Evolutionary conservation across 352 stramenopile species (phyloP).

Genomic region (Phytophthora pseudosyringae): DNA sequence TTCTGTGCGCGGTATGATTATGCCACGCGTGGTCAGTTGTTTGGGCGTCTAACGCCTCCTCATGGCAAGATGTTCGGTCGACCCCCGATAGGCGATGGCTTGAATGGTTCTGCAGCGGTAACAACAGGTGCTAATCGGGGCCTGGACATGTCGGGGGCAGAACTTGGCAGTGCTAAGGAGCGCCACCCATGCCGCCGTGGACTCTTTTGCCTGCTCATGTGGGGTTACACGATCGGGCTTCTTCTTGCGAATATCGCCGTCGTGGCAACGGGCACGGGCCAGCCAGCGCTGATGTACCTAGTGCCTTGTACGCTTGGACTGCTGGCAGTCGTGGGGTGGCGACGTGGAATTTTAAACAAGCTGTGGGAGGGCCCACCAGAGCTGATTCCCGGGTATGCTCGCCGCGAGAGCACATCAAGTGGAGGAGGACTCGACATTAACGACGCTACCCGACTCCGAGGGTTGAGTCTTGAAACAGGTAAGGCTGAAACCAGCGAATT

Average conservation of each 20-base stretch:
- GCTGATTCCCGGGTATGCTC: slow-evolving; percentile 42
- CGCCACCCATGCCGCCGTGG: slow-evolving; percentile 46
- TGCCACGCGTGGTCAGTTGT: slow-evolving; percentile 71
- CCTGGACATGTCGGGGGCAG: slow-evolving; percentile 41
- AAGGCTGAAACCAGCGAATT: slow-evolving; percentile 41
- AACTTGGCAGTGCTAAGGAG: slow-evolving; percentile 53
- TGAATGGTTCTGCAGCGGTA: slow-evolving; percentile 7
- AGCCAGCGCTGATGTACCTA: slow-evolving; percentile 97
- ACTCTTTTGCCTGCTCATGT: slow-evolving; percentile 85
- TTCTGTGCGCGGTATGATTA: slow-evolving; percentile 96
- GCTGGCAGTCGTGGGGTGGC: slow-evolving; percentile 75
- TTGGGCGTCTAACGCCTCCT: slow-evolving; percentile 60
- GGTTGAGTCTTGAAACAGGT: slow-evolving; percentile 31
- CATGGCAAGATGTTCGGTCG: slow-evolving; percentile 48
- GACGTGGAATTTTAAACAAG: slow-evolving; percentile 85
- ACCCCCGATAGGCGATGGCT: slow-evolving; percentile 6
- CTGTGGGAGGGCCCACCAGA: slow-evolving; percentile 91
- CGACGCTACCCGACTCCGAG: slow-evolving; percentile 33
- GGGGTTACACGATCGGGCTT: slow-evolving; percentile 94
- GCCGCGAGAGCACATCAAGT: slow-evolving; percentile 32
- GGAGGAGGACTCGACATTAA: slow-evolving; percentile 36
- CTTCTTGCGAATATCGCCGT: slow-evolving; percentile 95
- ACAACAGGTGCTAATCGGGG: slow-evolving; percentile 7
- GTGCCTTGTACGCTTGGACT: slow-evolving; percentile 93
- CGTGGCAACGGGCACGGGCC: slow-evolving; percentile 91